Percentiles rank a stretch among this genome's conserved stretches.
phyloP scores from a whole-genome alignment of 331 rosid species.

The Phaseolus coccineus region DNA sequence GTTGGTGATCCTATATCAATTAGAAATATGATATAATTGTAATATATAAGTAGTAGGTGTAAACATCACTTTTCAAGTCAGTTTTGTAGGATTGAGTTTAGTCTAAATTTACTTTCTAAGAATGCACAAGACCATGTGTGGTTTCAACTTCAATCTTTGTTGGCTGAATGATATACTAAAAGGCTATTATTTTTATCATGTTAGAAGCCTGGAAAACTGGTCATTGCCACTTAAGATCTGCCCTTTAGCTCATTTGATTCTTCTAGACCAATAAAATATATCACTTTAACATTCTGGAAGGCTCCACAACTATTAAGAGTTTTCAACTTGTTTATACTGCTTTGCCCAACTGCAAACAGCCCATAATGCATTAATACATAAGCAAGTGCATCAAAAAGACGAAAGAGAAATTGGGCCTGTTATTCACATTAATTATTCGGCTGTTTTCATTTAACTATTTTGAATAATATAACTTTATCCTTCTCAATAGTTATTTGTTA shows the following conservation, averaged over 20 bases:
- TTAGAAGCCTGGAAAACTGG: neutral
- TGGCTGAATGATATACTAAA: neutral
- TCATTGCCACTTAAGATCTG: constrained; percentile 2
- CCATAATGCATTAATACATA: constrained; percentile 7
- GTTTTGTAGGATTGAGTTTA: too few species aligned
- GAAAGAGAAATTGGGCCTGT: constrained; percentile 12
- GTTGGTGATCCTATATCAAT: too few species aligned
- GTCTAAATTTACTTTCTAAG: too few species aligned
- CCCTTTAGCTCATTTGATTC: constrained; percentile 4
- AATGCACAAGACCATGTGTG: neutral
- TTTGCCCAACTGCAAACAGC: constrained; percentile 20
- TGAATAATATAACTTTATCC: constrained; percentile 22
- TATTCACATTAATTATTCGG: constrained; percentile 5
- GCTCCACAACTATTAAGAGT: constrained; percentile 4
- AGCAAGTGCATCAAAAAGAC: constrained; percentile 31
- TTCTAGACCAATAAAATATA: constrained; percentile 6
- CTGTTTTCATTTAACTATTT: constrained; percentile 16
- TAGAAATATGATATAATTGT: too few species aligned
- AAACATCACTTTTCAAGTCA: too few species aligned
- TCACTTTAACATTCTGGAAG: constrained; percentile 31
- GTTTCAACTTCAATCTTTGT: constrained; percentile 18
- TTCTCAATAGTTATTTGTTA: constrained; percentile 8
- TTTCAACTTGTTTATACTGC: constrained; percentile 33
- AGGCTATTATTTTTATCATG: constrained; percentile 3
- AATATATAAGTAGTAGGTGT: too few species aligned